Base-by-base conservation (phyloP, 768 basidiomycete species). In the Hydnomerulius pinastri region DNA sequence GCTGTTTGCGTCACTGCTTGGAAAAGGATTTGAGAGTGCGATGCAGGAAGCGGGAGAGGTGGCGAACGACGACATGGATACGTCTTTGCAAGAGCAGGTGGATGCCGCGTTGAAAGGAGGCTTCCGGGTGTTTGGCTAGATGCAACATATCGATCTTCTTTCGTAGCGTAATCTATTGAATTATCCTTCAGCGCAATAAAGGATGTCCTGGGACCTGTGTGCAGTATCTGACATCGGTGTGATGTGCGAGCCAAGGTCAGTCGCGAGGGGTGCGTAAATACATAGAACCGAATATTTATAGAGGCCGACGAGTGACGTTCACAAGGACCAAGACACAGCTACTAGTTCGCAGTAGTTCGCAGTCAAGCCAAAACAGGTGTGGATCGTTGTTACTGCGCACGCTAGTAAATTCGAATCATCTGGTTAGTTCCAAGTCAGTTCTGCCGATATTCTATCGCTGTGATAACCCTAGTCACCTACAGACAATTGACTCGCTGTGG, bases 1-100 rank as follows among this genome's bases (percentile, higher is more conserved):
- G 66, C 70, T 98, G 46, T 98, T 99, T 69, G 78, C 84, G 21
- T 92, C 90, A 24, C 68, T 99, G 37, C 76, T 98, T 25, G 94
- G 95, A 1, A 85, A 78, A 64, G 86, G 86, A 7, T 83, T 81
- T 48, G 80, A 82, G 58, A 62, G 64, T 41, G 63, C 70, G 12
- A 58, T 62, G 54, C 56, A 48, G 38, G 56, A 46, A 42, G 59
- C 46, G 38, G 62, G 60, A n/a, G 53, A 70, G 42, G 70, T 71
- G 30, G 65, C 56, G 15, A 65, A 61, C 39, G 53, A 59, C 50
- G 60, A 54, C 13, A 50, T 48, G 27, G 61, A 63, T 6, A 58
- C 51, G 29, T 55, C 61, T 32, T 42, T 64, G 45, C 74, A 72
- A 47, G 63, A 59, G 37, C 59, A 63, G 46, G 57, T 71, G 24